phyloP scores from a whole-genome alignment of 805 yeast species.

The Teunomyces kruisii region DNA sequence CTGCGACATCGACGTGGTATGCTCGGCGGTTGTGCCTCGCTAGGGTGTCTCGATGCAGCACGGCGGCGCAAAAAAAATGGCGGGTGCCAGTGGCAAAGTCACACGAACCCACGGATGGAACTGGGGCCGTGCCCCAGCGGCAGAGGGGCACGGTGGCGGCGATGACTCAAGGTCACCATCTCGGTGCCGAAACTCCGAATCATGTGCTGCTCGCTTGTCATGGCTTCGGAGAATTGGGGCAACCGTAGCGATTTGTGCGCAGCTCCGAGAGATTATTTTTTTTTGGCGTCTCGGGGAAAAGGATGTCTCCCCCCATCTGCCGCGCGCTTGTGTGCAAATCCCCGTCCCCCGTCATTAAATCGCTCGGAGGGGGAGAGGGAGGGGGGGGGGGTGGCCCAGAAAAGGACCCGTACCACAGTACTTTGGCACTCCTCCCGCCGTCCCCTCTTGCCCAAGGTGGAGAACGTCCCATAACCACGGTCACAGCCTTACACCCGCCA shows the following conservation, averaged over 20 bases:
- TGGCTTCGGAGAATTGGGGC: neutral
- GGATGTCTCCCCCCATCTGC: constrained; percentile 1
- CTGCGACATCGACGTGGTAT: neutral
- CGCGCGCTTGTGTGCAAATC: neutral
- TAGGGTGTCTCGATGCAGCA: too few relatives aligned
- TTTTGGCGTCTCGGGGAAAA: neutral
- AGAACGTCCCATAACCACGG: neutral
- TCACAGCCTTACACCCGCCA: too few relatives aligned
- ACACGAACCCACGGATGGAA: too few relatives aligned
- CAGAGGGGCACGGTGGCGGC: too few relatives aligned
- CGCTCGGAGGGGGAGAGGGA: constrained; percentile 1
- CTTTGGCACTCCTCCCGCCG: neutral
- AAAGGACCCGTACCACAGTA: constrained; percentile 1
- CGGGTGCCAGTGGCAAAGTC: too few relatives aligned
- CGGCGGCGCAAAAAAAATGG: too few relatives aligned
- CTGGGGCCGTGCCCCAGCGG: too few relatives aligned
- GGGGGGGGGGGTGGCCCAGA: too few relatives aligned
- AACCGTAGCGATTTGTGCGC: neutral
- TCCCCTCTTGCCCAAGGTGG: constrained; percentile 2
- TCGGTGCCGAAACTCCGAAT: constrained; percentile 3
- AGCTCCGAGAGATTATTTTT: neutral
- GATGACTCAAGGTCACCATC: constrained; percentile 2
- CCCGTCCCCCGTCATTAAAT: neutral
- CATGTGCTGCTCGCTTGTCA: constrained; percentile 1
- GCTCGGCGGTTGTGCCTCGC: neutral